phyloP scores from a whole-genome alignment of 768 basidiomycete genomes.

The Cubamyces sp. region DNA sequence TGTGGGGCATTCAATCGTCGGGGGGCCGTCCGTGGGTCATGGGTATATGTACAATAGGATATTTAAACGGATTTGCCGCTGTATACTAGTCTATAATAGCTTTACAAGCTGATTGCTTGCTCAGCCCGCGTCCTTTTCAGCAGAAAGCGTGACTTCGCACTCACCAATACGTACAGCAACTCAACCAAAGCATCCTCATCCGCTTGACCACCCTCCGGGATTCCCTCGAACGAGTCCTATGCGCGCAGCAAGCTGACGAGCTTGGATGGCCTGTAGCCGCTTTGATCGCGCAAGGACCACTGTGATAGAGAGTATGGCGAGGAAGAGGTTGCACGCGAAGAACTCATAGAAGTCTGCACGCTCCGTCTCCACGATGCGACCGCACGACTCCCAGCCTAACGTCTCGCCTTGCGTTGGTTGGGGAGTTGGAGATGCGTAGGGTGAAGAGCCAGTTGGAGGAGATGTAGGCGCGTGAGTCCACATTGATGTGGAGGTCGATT shows the following conservation, averaged over 20 bases:
- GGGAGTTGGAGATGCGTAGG: constrained; percentile 12
- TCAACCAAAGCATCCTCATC: constrained; percentile 4
- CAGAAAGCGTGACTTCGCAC: neutral
- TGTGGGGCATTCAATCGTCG: too few relatives aligned
- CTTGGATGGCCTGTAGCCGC: constrained; percentile 71
- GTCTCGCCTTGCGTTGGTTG: constrained; percentile 51
- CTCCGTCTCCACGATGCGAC: constrained; percentile 79
- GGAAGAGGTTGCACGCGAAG: constrained; percentile 77
- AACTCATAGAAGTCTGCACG: constrained; percentile 92
- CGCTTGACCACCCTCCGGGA: constrained; percentile 34
- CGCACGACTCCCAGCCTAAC: constrained; percentile 92
- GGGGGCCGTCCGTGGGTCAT: too few relatives aligned
- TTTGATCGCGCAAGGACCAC: constrained; percentile 72
- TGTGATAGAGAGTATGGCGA: constrained; percentile 66
- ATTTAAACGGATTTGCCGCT: neutral
- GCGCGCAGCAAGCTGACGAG: constrained; percentile 81
- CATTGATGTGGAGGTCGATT: neutral
- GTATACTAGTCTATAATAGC: neutral
- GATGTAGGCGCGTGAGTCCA: neutral
- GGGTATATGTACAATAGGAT: too few relatives aligned
- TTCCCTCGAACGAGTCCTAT: constrained; percentile 70
- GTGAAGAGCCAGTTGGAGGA: constrained; percentile 19
- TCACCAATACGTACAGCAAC: constrained; percentile 2
- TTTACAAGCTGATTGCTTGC: neutral
- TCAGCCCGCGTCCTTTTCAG: neutral